phyloP scores from a whole-genome alignment of 257 asterid species.

The Nicotiana undulata region DNA sequence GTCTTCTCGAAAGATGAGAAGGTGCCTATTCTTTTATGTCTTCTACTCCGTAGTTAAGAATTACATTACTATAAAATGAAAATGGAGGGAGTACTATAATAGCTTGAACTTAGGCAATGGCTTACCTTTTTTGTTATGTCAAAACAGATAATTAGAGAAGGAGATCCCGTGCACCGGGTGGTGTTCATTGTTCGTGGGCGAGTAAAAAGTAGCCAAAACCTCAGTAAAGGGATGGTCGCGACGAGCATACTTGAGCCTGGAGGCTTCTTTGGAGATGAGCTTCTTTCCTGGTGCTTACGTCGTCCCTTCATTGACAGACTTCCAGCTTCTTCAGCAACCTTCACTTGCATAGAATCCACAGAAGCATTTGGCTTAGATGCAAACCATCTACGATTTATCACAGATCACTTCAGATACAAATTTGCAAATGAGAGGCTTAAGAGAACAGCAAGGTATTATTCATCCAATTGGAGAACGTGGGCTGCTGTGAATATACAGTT shows the following conservation, averaged over 20 bases:
- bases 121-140: not conserved
- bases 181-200: conserved; percentile 75
- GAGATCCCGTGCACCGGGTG: conserved; percentile 72
- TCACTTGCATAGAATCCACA: conserved; percentile 56
- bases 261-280: conserved; percentile 86
- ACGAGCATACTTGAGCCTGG: conserved; percentile 64
- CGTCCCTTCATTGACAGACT: conserved; percentile 76
- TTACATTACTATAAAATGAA: not conserved
- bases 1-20: conserved; percentile 80
- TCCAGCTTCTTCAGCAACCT: conserved; percentile 86
- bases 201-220: conserved; percentile 63
- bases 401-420: conserved; percentile 80
- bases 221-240: conserved; percentile 66
- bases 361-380: conserved; percentile 75
- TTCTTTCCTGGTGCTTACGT: conserved; percentile 89
- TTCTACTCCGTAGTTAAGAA: too few relatives aligned
- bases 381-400: conserved; percentile 53
- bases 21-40: conserved; percentile 25
- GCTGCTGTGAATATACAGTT: conserved; percentile 83
- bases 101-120: not conserved
- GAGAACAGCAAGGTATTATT: conserved; percentile 58
- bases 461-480: conserved; percentile 96
- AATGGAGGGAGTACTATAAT: not conserved
- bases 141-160: conserved; percentile 80
- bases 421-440: conserved; percentile 71